A percentile compares a stretch with the other conserved stretches of the same genome.
These are phyloP conservation scores for Mesembryanthemum crystallinum DNA, from an alignment of 148 eudicot species.

Conservation along the genomic window DNA sequence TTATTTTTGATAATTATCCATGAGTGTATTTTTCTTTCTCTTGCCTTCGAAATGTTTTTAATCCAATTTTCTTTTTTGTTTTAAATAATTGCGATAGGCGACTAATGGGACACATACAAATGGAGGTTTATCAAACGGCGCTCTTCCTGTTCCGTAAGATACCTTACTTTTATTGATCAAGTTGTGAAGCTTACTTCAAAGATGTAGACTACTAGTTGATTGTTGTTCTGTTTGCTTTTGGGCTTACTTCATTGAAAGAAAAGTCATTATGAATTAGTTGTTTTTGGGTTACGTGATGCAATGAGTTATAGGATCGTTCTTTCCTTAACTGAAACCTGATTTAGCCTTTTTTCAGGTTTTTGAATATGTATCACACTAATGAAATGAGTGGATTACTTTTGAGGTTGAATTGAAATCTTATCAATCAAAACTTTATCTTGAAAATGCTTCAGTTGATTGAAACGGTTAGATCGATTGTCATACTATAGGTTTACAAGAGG, in stretches of 20 bases:
- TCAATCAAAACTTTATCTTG: no score
- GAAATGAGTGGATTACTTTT: not conserved
- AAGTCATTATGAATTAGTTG: no score
- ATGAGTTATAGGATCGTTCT: not conserved
- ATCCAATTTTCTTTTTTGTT: not conserved
- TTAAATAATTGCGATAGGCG: constrained; percentile 36
- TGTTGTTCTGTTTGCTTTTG: not conserved
- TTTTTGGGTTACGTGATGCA: not conserved
- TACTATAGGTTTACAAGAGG: not conserved
- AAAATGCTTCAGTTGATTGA: not conserved
- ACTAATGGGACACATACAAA: constrained; percentile 43
- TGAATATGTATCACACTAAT: not conserved
- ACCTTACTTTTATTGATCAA: not conserved
- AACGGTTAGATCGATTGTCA: not conserved
- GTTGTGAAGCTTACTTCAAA: not conserved
- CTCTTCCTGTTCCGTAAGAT: constrained; percentile 55
- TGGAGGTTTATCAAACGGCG: constrained; percentile 39
- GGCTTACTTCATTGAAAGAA: not conserved
- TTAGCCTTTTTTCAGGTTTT: no score
- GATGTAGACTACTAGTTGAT: not conserved
- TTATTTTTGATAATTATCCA: not conserved
- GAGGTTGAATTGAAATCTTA: not conserved
- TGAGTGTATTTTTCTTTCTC: not conserved
- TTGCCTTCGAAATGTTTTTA: constrained; percentile 8
- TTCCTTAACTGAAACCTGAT: no score